Conservation (phyloP, 2,329 filamentous ascomycete species). For the Penicillium concentricum region DNA sequence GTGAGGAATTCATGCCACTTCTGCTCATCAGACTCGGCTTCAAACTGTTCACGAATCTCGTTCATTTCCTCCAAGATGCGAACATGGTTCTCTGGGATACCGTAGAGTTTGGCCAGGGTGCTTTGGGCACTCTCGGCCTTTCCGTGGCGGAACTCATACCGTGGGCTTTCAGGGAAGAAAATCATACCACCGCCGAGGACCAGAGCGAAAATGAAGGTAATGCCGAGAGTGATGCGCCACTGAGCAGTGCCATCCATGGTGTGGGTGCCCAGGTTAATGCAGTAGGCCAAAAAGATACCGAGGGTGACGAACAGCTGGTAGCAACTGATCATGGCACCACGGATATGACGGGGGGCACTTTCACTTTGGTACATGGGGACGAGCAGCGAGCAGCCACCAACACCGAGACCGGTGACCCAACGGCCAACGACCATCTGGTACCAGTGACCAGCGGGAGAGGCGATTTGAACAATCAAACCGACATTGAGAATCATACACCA, state of each 20-base stretch:
- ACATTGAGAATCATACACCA: slow-evolving; percentile 44
- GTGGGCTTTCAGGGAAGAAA: slow-evolving; percentile 57
- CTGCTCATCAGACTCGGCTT: slow-evolving; percentile 48
- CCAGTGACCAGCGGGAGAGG: slow-evolving; percentile 38
- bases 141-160: slow-evolving; percentile 58
- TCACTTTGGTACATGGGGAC: slow-evolving; percentile 51
- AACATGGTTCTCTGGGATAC: slow-evolving; percentile 54
- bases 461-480: slow-evolving; percentile 46
- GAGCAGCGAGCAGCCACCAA: slow-evolving; percentile 45
- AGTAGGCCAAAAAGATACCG: slow-evolving; percentile 48
- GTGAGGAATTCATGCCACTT: slow-evolving; percentile 46
- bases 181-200: slow-evolving; percentile 57
- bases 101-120: slow-evolving; percentile 57
- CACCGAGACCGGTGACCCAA: slow-evolving; percentile 46
- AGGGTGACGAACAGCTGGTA: slow-evolving; percentile 52
- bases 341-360: slow-evolving; percentile 46
- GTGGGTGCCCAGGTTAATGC: slow-evolving; percentile 48
- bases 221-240: slow-evolving; percentile 54
- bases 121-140: slow-evolving; percentile 51
- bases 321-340: slow-evolving; percentile 47
- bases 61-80: slow-evolving; percentile 54
- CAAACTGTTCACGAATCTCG: slow-evolving; percentile 58
- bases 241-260: slow-evolving; percentile 42
- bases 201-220: slow-evolving; percentile 58
- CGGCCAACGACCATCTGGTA: slow-evolving; percentile 46